These are phyloP conservation scores for Amorphotheca resinae DNA, from an alignment of 495 filamentous ascomycete genomes.

Conservation along the genomic window DNA sequence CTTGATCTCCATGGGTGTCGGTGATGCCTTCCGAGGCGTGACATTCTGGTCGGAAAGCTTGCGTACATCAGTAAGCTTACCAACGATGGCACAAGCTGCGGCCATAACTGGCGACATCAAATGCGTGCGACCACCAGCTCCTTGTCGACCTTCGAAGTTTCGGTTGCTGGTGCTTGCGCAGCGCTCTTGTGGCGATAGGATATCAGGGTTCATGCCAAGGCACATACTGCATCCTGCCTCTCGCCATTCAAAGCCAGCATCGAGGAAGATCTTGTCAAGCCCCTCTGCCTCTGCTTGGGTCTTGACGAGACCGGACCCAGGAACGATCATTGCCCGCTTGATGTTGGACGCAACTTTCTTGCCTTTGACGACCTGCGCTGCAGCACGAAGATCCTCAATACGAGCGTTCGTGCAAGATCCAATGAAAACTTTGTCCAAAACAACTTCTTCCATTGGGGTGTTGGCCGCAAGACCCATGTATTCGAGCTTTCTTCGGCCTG, in stretches of 20 bases:
- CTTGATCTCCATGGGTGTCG: conserved; percentile 29
- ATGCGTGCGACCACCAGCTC: conserved; percentile 85
- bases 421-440: conserved; percentile 92
- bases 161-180: conserved; percentile 94
- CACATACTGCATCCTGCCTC: conserved; percentile 99
- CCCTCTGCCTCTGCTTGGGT: conserved; percentile 84
- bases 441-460: conserved; percentile 81
- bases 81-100: conserved; percentile 76
- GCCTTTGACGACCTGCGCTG: conserved; percentile 73
- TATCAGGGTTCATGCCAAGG: conserved; percentile 98
- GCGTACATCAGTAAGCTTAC: conserved; percentile 84
- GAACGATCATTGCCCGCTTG: conserved; percentile 90
- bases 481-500: conserved; percentile 70
- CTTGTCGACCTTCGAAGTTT: conserved; percentile 96
- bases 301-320: conserved; percentile 91
- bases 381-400: conserved; percentile 89
- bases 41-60: conserved; percentile 52
- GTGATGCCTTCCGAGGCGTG: conserved; percentile 34
- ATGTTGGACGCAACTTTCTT: conserved; percentile 76
- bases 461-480: conserved; percentile 90
- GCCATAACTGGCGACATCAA: conserved; percentile 97
- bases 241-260: conserved; percentile 94
- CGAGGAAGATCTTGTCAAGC: conserved; percentile 80
- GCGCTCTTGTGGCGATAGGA: conserved; percentile 83
- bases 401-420: conserved; percentile 96